Percentiles rank a stretch among this genome's conserved stretches.
These are phyloP conservation scores for Trichoderma pleuroti DNA, from an alignment of 2,329 filamentous ascomycete species.

Conservation along the genomic window DNA sequence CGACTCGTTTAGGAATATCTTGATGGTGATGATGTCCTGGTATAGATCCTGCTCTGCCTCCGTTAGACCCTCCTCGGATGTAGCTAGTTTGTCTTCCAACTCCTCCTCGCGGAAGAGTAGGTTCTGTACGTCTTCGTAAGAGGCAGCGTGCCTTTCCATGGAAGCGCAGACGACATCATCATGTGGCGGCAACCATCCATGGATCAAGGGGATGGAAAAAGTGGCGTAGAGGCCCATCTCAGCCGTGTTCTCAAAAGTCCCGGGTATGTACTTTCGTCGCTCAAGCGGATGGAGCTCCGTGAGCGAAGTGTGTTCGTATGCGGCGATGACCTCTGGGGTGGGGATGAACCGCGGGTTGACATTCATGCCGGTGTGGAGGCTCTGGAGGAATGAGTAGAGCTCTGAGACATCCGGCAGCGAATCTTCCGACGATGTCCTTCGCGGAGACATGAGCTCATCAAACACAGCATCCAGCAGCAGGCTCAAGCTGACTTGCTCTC, in stretches of 20 bases:
- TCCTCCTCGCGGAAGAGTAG: conserved; percentile 87
- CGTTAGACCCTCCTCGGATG: conserved; percentile 50
- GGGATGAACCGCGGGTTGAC: conserved; percentile 88
- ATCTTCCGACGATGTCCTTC: conserved; percentile 59
- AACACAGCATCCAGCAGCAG: conserved; percentile 85
- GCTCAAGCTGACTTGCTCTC: conserved; percentile 84
- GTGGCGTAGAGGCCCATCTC: conserved; percentile 91
- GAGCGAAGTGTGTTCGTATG: conserved; percentile 51
- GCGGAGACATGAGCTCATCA: conserved; percentile 82
- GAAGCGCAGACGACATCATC: conserved; percentile 65
- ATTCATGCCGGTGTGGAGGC: conserved; percentile 94
- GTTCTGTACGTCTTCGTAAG: conserved; percentile 89
- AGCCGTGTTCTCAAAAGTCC: conserved; percentile 79
- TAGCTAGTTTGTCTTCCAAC: conserved; percentile 69
- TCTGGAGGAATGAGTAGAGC: conserved; percentile 81
- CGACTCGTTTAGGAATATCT: conserved; percentile 72
- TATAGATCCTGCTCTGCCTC: conserved; percentile 74
- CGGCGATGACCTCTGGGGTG: conserved; percentile 43
- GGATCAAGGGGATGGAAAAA: conserved; percentile 83
- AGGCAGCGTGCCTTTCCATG: conserved; percentile 70
- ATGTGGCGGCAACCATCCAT: conserved; percentile 81
- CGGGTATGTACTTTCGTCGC: conserved; percentile 51
- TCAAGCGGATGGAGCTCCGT: conserved; percentile 51
- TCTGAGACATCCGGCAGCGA: conserved; percentile 82
- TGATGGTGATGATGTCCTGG: conserved; percentile 80